phyloP scores from a whole-genome alignment of 2,329 filamentous ascomycete species.

The Colletotrichum trifolii region DNA sequence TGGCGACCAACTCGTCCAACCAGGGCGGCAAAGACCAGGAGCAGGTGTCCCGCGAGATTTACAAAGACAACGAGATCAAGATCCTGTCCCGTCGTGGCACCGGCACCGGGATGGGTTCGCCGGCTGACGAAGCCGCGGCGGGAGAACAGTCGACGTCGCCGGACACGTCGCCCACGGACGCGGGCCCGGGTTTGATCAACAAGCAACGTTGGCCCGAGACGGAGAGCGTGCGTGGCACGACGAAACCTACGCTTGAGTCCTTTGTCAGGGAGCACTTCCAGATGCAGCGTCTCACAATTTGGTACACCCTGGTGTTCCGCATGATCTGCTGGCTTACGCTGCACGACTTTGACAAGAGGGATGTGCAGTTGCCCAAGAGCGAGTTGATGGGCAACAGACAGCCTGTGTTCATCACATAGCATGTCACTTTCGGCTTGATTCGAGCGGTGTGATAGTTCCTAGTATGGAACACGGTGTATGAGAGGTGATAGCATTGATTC shows the following conservation, averaged over 20 bases:
- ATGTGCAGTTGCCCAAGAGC: constrained; percentile 45
- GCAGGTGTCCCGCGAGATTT: constrained; percentile 13
- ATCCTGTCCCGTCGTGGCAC: no score
- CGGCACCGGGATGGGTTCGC: no score
- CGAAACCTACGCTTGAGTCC: no score
- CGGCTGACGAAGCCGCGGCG: not conserved
- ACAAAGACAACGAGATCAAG: not conserved
- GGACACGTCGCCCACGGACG: not conserved
- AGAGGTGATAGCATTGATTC: no score
- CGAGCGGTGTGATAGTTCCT: no score
- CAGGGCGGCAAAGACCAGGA: constrained; percentile 8
- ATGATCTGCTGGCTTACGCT: constrained; percentile 52
- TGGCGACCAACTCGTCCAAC: not conserved
- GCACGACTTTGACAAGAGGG: constrained; percentile 51
- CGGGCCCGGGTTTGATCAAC: not conserved
- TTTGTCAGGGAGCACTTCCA: not conserved
- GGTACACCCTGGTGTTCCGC: constrained; percentile 48
- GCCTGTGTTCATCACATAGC: constrained; percentile 46
- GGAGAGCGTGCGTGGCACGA: no score
- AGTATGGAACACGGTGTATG: no score
- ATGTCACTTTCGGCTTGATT: no score
- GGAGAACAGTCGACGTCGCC: no score
- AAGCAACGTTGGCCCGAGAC: no score
- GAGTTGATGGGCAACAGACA: constrained; percentile 49
- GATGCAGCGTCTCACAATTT: constrained; percentile 39